Conservation (phyloP, 192 early-diverging fungal species). For the Umbelopsis isabellina region DNA sequence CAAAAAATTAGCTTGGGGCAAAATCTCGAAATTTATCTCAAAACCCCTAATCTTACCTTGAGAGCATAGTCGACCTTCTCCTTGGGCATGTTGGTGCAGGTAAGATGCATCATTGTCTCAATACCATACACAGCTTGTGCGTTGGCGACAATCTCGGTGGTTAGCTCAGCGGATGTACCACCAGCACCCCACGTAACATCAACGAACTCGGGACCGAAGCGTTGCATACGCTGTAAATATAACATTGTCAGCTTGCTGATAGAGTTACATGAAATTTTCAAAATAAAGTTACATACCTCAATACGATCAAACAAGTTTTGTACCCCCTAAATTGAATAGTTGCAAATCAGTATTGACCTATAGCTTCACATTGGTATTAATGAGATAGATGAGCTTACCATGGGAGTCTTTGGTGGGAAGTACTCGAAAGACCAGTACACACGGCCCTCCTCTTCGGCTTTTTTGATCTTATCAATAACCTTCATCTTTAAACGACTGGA, state of each 20-base stretch:
- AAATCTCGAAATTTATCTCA: background rate
- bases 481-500: conserved; percentile 52
- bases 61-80: conserved; percentile 88
- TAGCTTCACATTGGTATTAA: background rate
- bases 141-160: conserved; percentile 85
- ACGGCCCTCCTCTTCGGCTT: conserved; percentile 55
- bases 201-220: conserved; percentile 84
- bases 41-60: conserved; percentile 44
- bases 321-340: conserved; percentile 61
- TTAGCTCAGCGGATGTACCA: conserved; percentile 85
- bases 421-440: conserved; percentile 91
- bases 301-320: conserved; percentile 97
- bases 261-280: too few relatives aligned
- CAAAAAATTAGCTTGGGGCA: background rate
- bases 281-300: conserved; percentile 46
- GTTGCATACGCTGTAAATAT: conserved; percentile 74
- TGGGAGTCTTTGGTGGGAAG: conserved; percentile 97
- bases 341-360: background rate
- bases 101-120: conserved; percentile 98
- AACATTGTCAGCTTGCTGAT: background rate
- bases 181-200: conserved; percentile 94
- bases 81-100: conserved; percentile 96
- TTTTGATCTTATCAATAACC: conserved; percentile 67
- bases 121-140: conserved; percentile 93
- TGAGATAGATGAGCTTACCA: conserved; percentile 43